Base-by-base conservation (phyloP, 768 basidiomycete species). In the Cyclocybe aegerita region DNA sequence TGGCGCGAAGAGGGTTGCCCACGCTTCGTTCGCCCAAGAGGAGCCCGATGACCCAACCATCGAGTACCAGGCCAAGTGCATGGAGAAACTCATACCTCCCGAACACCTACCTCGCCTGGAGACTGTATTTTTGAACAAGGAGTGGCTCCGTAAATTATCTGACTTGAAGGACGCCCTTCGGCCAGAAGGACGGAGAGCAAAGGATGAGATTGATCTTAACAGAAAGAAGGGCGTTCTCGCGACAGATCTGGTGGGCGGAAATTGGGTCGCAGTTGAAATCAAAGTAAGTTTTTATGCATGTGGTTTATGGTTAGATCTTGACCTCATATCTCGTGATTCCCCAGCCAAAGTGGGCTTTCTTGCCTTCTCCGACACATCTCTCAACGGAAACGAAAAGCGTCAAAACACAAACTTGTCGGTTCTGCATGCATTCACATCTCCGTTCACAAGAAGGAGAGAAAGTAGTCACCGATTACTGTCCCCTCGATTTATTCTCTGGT, bases 321-420 rank as follows among this genome's bases (percentile, higher is more conserved):
- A 44, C 43, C 31, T 45, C 23, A 48, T 36, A 52, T 31, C 33
- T 48, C 42, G 55, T 14, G 48, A 43, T 34, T 31, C 33, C 31
- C 4, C 62, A 97, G 96, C 96, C 96, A 31, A 99, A 99, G 75
- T 99, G 96, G 95, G 93, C 85, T 3, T 97, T 99, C 67, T 68
- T 98, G 35, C 93, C 96, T 2, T 76, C 73, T 31, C 61, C 77
- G 4, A 56, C 60, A 2, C 77, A 86, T 66, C 73, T 94, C 34
- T 87, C 92, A 5, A 58, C 73, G 3, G 68, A 70, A 35, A 88
- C 85, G 1, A 73, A 66, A 10, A 52, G 60, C 1, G 67, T 83
- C 57, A 98, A 98, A 74, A 74, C 74, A 6, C 70, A 67, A 35
- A 86, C 88, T 11, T 96, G 94, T 71, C 81, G 96, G 55, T 95